Percentiles rank a stretch among this genome's conserved stretches.
Conservation (phyloP, 371 early-diverging fungal genomes). For the Apophysomyces sp. region DNA sequence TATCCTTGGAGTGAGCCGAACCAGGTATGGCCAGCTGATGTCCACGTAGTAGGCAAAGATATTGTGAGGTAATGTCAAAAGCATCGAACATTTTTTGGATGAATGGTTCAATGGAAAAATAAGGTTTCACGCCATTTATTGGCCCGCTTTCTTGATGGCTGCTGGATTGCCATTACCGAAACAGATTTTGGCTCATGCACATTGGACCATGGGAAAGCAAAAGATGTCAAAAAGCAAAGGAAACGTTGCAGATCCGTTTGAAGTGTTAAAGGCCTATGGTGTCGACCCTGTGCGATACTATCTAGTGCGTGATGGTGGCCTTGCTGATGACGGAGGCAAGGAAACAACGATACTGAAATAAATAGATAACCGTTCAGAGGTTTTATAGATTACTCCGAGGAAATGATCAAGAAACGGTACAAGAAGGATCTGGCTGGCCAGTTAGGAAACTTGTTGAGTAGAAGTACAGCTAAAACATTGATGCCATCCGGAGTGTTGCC, state of each 20-base stretch:
- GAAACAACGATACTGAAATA: not conserved
- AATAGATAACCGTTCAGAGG: not conserved
- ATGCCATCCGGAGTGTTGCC: constrained; percentile 58
- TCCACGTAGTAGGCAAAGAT: constrained; percentile 94
- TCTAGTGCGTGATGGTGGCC: constrained; percentile 87
- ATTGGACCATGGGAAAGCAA: constrained; percentile 85
- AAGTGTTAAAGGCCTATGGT: constrained; percentile 70
- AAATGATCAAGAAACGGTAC: constrained; percentile 66
- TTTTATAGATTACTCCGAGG: constrained; percentile 68
- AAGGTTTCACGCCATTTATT: constrained; percentile 93
- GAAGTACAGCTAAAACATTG: constrained; percentile 59
- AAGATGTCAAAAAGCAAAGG: constrained; percentile 96
- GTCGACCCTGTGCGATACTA: constrained; percentile 90
- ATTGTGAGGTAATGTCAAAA: constrained; percentile 68
- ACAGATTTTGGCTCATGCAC: constrained; percentile 87
- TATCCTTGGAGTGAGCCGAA: constrained; percentile 63
- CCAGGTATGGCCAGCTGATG: constrained; percentile 71
- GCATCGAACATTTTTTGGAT: not conserved
- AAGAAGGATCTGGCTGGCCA: constrained; percentile 82
- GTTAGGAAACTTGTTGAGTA: constrained; percentile 83
- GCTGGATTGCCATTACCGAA: constrained; percentile 76
- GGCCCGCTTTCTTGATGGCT: constrained; percentile 95
- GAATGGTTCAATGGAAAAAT: not conserved
- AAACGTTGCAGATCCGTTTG: constrained; percentile 88
- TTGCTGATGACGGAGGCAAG: constrained; percentile 77